A percentile compares a stretch with the other conserved stretches of the same genome.
phyloP scores from a whole-genome alignment of 192 early-diverging fungal species.

The Endogone sp. region DNA sequence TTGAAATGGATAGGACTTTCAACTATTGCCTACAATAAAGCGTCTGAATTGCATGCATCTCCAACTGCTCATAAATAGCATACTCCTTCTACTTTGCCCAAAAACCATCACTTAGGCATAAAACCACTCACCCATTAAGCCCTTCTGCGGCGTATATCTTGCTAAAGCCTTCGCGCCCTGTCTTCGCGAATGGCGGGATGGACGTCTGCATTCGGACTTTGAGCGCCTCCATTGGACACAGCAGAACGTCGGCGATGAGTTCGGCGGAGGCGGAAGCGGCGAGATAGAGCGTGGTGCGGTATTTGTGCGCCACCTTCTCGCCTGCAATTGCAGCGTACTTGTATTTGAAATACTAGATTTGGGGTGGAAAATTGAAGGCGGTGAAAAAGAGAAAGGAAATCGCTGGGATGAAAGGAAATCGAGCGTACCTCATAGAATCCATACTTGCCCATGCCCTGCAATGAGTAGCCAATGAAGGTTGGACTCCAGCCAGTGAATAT shows the following conservation, averaged over 20 bases:
- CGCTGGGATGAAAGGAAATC: neutral
- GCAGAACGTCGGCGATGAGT: slow-evolving; percentile 75
- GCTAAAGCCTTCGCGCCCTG: slow-evolving; percentile 56
- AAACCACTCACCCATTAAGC: slow-evolving; percentile 43
- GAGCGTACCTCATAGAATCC: slow-evolving; percentile 69
- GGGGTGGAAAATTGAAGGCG: neutral
- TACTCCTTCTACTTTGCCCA: no score
- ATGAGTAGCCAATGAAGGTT: slow-evolving; percentile 79
- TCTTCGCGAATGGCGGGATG: slow-evolving; percentile 67
- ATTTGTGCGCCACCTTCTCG: slow-evolving; percentile 68
- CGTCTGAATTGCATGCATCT: no score
- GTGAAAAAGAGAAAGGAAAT: neutral
- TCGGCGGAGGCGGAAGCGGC: slow-evolving; percentile 75
- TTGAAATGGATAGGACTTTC: no score
- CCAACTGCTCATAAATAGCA: no score
- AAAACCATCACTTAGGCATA: slow-evolving; percentile 21
- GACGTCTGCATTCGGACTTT: slow-evolving; percentile 88
- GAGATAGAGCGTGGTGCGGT: slow-evolving; percentile 70
- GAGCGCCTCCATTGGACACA: slow-evolving; percentile 84
- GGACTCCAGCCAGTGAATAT: slow-evolving; percentile 76
- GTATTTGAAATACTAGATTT: slow-evolving; percentile 69
- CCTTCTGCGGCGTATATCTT: slow-evolving; percentile 60
- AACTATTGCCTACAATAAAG: no score
- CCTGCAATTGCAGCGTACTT: slow-evolving; percentile 56
- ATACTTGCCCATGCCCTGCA: slow-evolving; percentile 86